These are phyloP conservation scores for Penicillium frequentans DNA, from an alignment of 2,329 filamentous ascomycete genomes.

Conservation along the genomic window DNA sequence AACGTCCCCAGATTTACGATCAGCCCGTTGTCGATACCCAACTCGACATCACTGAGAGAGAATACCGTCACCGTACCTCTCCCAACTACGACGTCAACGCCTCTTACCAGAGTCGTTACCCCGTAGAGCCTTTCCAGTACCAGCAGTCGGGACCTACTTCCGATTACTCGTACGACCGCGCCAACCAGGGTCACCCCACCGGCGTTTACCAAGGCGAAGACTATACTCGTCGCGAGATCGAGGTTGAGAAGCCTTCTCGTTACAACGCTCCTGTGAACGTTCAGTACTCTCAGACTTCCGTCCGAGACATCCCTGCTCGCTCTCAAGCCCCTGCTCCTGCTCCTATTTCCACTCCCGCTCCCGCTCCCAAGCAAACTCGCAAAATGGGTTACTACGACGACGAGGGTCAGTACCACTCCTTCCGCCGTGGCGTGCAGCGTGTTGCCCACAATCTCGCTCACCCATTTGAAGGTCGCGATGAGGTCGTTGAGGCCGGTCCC, in stretches of 20 bases:
- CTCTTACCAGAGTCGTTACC: conserved; percentile 41
- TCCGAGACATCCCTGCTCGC: conserved; percentile 49
- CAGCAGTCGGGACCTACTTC: conserved; percentile 16
- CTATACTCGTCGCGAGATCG: conserved; percentile 28
- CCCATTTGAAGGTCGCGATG: conserved; percentile 58
- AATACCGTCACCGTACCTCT: conserved; percentile 64
- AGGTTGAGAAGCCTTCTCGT: conserved; percentile 31
- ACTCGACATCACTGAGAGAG: conserved; percentile 57
- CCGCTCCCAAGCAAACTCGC: conserved; percentile 37
- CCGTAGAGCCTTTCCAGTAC: conserved; percentile 26
- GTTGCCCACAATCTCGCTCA: conserved; percentile 66
- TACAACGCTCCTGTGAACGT: conserved; percentile 45
- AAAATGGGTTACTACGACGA: conserved; percentile 82
- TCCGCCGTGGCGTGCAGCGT: conserved; percentile 69
- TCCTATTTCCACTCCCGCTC: neutral
- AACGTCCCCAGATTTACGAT: conserved; percentile 41
- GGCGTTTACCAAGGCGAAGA: conserved; percentile 44
- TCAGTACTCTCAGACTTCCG: conserved; percentile 52
- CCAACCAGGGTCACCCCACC: conserved; percentile 36
- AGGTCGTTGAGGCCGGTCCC: conserved; percentile 45
- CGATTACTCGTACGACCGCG: conserved; percentile 33
- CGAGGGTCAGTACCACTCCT: conserved; percentile 72
- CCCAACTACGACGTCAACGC: conserved; percentile 52
- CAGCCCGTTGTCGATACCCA: conserved; percentile 48
- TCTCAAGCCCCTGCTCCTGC: conserved; percentile 17